phyloP scores from a whole-genome alignment of 768 basidiomycete species.

The Tephrocybe sp. region DNA sequence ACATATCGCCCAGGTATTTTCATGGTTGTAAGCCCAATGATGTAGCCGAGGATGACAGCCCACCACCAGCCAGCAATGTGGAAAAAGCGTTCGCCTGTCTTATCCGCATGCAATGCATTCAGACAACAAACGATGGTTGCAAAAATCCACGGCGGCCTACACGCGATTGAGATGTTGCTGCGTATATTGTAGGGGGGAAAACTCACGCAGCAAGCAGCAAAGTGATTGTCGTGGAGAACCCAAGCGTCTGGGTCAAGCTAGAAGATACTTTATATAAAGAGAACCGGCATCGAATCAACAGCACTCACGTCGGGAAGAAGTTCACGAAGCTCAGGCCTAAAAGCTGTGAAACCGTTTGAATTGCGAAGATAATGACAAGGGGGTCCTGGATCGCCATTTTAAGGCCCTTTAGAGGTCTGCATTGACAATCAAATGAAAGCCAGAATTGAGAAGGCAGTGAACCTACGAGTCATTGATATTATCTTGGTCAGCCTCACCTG shows the following conservation, averaged over 20 bases:
- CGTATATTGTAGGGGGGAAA: neutral
- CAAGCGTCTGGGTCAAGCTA: conserved; percentile 58
- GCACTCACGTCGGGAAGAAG: conserved; percentile 53
- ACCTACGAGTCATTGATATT: conserved; percentile 55
- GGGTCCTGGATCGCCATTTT: conserved; percentile 54
- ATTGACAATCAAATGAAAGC: neutral
- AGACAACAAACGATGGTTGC: conserved; percentile 45
- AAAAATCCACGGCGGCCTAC: conserved; percentile 64
- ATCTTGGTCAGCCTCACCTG: conserved; percentile 64
- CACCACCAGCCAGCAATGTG: conserved; percentile 58
- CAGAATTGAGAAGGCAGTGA: neutral
- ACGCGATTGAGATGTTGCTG: neutral
- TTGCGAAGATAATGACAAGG: conserved; percentile 49
- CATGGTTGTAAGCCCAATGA: conserved; percentile 56
- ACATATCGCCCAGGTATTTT: conserved; percentile 54
- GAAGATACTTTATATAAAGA: neutral
- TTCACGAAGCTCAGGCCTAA: conserved; percentile 58
- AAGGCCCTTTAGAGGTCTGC: conserved; percentile 50
- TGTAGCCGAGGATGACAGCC: conserved; percentile 57
- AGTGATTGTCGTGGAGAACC: conserved; percentile 55
- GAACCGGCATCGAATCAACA: neutral
- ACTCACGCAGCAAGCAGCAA: conserved; percentile 60
- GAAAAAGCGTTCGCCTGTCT: conserved; percentile 63
- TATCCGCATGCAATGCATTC: conserved; percentile 58
- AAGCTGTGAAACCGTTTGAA: conserved; percentile 48